phyloP scores from a whole-genome alignment of 768 basidiomycete species.

The Kwoniella sp. region DNA sequence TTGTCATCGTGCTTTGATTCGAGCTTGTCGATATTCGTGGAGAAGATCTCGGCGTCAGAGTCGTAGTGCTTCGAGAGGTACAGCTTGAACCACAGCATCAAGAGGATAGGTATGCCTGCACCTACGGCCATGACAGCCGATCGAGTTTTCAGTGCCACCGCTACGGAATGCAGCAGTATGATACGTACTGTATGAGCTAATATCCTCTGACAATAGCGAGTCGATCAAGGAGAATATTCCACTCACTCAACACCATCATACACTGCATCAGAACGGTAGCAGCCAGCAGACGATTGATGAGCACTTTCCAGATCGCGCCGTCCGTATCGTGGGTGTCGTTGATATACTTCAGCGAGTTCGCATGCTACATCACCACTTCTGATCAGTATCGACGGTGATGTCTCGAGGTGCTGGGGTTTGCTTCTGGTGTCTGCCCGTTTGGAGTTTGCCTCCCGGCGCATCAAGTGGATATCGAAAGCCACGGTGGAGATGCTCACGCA shows the following conservation, averaged over 20 bases:
- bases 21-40: slow-evolving; percentile 1
- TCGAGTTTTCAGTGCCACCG: slow-evolving; percentile 40
- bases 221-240: not conserved
- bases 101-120: slow-evolving; percentile 22
- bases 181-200: not conserved
- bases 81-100: slow-evolving; percentile 24
- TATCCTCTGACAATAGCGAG: no score
- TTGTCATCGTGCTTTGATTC: not conserved
- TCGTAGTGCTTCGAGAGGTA: slow-evolving; percentile 17
- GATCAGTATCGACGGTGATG: not conserved
- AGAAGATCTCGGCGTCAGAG: slow-evolving; percentile 7
- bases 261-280: slow-evolving; percentile 80
- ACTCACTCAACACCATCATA: slow-evolving; percentile 51
- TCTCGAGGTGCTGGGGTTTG: no score
- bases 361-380: slow-evolving; percentile 13
- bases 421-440: no score
- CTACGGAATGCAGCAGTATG: slow-evolving; percentile 12
- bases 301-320: slow-evolving; percentile 76
- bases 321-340: slow-evolving; percentile 85
- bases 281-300: slow-evolving; percentile 81
- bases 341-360: slow-evolving; percentile 81
- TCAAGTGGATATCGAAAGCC: not conserved
- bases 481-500: no score
- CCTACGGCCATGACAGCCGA: slow-evolving; percentile 26
- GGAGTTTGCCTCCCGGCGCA: no score